Base-by-base conservation (phyloP, 495 filamentous ascomycete genomes). In the Penicillium maclennaniae region DNA sequence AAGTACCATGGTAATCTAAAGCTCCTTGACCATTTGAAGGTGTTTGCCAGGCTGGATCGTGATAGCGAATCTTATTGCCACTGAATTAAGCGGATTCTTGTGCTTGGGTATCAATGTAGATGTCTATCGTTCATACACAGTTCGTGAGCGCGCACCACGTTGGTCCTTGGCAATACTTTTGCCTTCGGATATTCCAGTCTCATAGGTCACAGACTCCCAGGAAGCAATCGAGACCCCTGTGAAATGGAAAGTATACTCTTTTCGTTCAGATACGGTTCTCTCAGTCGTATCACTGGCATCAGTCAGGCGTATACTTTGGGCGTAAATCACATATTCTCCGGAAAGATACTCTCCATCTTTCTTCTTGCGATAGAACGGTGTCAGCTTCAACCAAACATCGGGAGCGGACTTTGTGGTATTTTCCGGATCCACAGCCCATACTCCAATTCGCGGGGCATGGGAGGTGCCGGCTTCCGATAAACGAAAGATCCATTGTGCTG, bases 171-270 rank as follows among this genome's bases (percentile, higher is more conserved):
- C 5, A 8, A n/a, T 21, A 25, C 3, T 38, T 4, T 23, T 31
- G 20, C 44, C 46, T 47, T 17, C 19, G 4, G 5, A 20, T 3
- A 14, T 8, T 16, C 16, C 14, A 21, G 23, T 17, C 0, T 9
- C 46, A 5, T 41, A 10, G 17, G 39, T 44, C 25, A 40, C 19
- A 46, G 59, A 56, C 34, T 65, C 50, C 72, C 72, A 75, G 2
- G 45, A 54, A 0, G 39, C 26, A 8, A 75, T 68, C 0, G 62
- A 60, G 40, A 75, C 70, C 0, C 70, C 67, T 19, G 63, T 44
- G n/a, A 73, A 58, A 19, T 63, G 48, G 43, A 74, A 73, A 7
- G 40, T 51, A 56, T 70, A 73, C 7, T 59, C 5, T 25, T n/a
- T 40, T 44, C 12, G 8, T 7, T n/a, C 7, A 1, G 19, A 19